Conservation (phyloP, 768 basidiomycete genomes). For the Suillus spraguei region DNA sequence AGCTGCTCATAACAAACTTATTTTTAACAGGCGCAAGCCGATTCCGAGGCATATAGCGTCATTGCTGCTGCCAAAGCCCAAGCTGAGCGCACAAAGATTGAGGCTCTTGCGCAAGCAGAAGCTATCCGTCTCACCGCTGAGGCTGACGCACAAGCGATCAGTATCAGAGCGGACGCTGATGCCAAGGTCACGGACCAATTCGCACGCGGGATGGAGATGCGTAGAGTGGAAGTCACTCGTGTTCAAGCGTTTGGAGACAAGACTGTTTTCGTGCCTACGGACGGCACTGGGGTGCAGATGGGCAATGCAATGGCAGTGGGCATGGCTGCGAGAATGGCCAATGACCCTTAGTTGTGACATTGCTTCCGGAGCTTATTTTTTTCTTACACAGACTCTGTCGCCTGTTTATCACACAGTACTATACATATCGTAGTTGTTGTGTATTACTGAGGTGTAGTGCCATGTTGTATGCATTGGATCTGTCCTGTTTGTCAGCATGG, state of each 20-base stretch:
- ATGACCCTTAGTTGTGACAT: constrained; percentile 15
- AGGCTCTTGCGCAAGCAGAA: constrained; percentile 77
- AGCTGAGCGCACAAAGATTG: constrained; percentile 65
- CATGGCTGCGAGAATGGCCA: constrained; percentile 71
- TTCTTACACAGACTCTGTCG: background rate
- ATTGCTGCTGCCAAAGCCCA: constrained; percentile 76
- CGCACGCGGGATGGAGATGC: constrained; percentile 76
- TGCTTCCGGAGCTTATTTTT: background rate
- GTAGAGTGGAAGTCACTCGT: constrained; percentile 63
- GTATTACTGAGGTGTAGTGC: background rate
- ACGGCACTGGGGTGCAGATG: constrained; percentile 59
- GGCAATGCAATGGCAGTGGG: constrained; percentile 64
- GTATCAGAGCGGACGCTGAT: constrained; percentile 67
- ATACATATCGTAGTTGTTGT: background rate
- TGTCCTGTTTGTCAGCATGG: background rate
- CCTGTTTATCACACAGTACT: background rate
- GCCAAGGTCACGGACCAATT: constrained; percentile 60
- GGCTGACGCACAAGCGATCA: constrained; percentile 72
- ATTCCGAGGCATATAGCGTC: constrained; percentile 73
- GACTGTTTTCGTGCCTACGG: constrained; percentile 71
- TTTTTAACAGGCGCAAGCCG: constrained; percentile 57
- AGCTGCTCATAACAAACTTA: constrained; percentile 13
- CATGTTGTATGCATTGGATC: background rate
- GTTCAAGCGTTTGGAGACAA: constrained; percentile 68
- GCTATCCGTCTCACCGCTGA: constrained; percentile 75